A percentile compares a stretch with the other conserved stretches of the same genome.
Evolutionary conservation across 1,139 yeast species (phyloP).

Genomic region (Hansenula lynferdii): DNA sequence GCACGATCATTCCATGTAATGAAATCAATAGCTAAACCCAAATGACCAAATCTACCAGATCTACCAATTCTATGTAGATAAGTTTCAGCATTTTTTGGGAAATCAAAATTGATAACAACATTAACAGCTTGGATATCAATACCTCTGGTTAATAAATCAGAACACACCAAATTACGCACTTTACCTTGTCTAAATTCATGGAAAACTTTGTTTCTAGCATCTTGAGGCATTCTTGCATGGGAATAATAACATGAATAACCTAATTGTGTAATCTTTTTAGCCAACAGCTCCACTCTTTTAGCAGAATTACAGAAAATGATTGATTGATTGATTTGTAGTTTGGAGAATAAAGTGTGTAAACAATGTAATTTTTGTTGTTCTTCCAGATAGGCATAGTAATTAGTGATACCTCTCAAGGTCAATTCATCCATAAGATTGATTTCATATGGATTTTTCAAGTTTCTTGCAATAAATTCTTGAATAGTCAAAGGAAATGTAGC

Average conservation of each 20-base stretch:
- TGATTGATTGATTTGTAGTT: constrained; percentile 92
- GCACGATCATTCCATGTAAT: constrained; percentile 97
- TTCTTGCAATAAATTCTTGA: constrained; percentile 88
- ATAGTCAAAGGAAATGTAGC: constrained; percentile 97
- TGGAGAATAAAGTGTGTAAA: constrained; percentile 88
- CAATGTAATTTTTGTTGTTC: constrained; percentile 95
- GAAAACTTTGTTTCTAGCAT: constrained; percentile 95
- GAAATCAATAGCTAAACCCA: constrained; percentile 94
- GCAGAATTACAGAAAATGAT: constrained; percentile 97
- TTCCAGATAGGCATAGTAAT: constrained; percentile 95
- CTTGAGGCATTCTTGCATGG: constrained; percentile 97
- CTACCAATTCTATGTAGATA: constrained; percentile 98
- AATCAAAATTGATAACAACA: constrained; percentile 95
- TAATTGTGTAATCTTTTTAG: constrained; percentile 92
- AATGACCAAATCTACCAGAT: constrained; percentile 98
- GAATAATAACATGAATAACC: constrained; percentile 97
- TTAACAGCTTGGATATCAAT: constrained; percentile 98
- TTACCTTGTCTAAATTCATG: constrained; percentile 98
- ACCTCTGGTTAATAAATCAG: constrained; percentile 96
- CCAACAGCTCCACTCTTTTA: constrained; percentile 89
- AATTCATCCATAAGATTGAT: constrained; percentile 97
- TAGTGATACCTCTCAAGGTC: constrained; percentile 93
- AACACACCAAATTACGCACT: constrained; percentile 94
- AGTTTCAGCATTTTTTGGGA: constrained; percentile 97
- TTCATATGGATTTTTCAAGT: constrained; percentile 81